Base-by-base conservation (phyloP, 805 yeast species). In the Barnettozyma californica region DNA sequence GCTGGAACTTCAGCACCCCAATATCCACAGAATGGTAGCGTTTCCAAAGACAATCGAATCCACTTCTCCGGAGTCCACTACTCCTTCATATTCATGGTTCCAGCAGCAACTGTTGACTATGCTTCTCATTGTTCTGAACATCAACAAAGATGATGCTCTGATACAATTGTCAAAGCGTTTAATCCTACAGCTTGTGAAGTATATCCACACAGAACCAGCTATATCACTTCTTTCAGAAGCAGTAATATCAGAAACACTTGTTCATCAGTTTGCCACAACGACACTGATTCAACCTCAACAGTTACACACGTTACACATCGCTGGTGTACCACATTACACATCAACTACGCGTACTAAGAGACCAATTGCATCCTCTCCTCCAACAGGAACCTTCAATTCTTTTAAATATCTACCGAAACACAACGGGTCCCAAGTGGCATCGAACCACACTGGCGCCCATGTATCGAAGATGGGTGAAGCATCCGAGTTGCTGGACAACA, bases 401-500 rank as follows among this genome's bases (percentile, higher is more conserved):
- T 8, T n/a, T 8, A 33, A 16, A n/a, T 33, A 18, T 33, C 16
- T 19, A 26, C 13, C 7, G n/a, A 33, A 33, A 4, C 18, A 18
- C 36, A 34, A 35, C 14, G 18, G 38, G 5, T 18, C 38, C 9
- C 43, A 40, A 26, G 43, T 11, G 37, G 48, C 16, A 19, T 51
- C 7, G 13, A 46, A 19, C 36, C 26, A 1, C 21, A 40, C 43
- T 5, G 43, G 43, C 20, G 25, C 43, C 5, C 20, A 9, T 16
- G 21, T 40, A 13, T 40, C 43, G 3, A 40, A 16, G 23, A 16
- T 40, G 31, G 33, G 33, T 5, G n/a, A 41, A 37, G 25, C 45
- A 10, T 40, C 43, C 16, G 43, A 40, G 16, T 27, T 57, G 52
- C 31, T 49, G 52, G 62, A 60, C 14, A 68, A 68, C 45, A 69